Conservation (phyloP, 139 green algal species). For the Coelastrella sp. region DNA sequence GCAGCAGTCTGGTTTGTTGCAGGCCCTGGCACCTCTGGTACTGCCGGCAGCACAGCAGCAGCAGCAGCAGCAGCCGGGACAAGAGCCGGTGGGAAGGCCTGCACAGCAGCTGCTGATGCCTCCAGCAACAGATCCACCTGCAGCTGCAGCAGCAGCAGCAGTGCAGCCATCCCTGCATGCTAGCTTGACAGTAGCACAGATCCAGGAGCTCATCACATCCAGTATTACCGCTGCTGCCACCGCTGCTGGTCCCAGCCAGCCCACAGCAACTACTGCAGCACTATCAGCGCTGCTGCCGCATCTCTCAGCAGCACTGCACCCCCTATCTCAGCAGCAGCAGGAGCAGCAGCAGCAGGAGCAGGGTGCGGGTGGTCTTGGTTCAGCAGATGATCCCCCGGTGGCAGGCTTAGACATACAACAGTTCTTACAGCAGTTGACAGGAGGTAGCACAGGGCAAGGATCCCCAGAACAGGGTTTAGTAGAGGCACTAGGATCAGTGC, state of each 20-base stretch:
- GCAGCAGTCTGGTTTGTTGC: background rate
- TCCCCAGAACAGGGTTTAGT: background rate
- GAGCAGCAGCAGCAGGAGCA: conserved; percentile 17
- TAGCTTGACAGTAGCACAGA: background rate
- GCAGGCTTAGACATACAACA: background rate
- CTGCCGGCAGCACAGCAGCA: background rate
- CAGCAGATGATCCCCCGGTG: too few species aligned
- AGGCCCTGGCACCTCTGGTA: background rate
- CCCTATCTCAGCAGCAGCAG: conserved; percentile 10
- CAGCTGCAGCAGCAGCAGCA: background rate
- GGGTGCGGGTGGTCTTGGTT: background rate
- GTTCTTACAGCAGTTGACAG: background rate
- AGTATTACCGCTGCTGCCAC: background rate
- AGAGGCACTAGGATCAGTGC: too few species aligned
- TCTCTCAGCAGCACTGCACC: background rate
- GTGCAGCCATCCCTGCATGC: background rate
- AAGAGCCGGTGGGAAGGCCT: background rate
- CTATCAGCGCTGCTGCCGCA: background rate
- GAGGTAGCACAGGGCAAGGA: background rate
- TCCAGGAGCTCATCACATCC: background rate
- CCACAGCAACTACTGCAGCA: background rate
- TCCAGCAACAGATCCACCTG: background rate
- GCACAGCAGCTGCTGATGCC: background rate
- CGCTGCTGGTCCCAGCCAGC: background rate
- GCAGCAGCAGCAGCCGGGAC: conserved; percentile 5